These are phyloP conservation scores for Trichoderma orchidacearum DNA, from an alignment of 495 filamentous ascomycete genomes.

Conservation along the genomic window DNA sequence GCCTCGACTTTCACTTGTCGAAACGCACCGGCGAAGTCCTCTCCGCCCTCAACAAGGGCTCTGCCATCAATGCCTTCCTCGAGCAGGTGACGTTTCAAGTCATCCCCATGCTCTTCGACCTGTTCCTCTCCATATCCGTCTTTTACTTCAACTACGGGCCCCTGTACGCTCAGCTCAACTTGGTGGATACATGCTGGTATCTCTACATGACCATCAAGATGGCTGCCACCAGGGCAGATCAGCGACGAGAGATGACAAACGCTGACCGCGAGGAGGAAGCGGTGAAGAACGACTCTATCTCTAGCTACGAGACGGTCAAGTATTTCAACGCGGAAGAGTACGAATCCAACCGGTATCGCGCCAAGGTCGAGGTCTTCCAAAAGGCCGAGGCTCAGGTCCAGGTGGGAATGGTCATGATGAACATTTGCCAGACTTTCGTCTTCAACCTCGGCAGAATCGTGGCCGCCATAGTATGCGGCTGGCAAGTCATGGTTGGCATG, in stretches of 20 bases:
- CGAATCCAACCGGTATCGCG: constrained; percentile 76
- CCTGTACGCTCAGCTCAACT: constrained; percentile 84
- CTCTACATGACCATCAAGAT: constrained; percentile 91
- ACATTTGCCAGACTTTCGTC: constrained; percentile 82
- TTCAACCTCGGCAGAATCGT: constrained; percentile 84
- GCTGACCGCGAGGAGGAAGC: constrained; percentile 89
- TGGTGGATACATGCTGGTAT: constrained; percentile 89
- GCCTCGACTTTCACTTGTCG: constrained; percentile 89
- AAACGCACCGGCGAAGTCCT: constrained; percentile 96
- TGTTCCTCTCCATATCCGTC: constrained; percentile 74
- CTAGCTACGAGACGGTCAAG: constrained; percentile 96
- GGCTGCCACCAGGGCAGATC: constrained; percentile 84
- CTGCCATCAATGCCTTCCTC: constrained; percentile 90
- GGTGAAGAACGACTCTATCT: constrained; percentile 96
- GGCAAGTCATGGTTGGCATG: constrained; percentile 65
- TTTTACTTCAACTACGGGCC: constrained; percentile 71
- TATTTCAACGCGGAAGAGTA: constrained; percentile 96
- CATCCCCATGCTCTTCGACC: constrained; percentile 85
- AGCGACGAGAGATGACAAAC: constrained; percentile 86
- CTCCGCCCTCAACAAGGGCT: constrained; percentile 88
- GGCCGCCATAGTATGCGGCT: constrained; percentile 75
- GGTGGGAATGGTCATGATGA: constrained; percentile 82
- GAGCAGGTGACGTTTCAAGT: constrained; percentile 94
- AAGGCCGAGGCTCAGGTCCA: constrained; percentile 76
- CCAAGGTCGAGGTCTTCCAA: constrained; percentile 72